Percentiles rank a stretch among this genome's conserved stretches.
phyloP scores from a whole-genome alignment of 768 basidiomycete species.

The Grammothele lineata region DNA sequence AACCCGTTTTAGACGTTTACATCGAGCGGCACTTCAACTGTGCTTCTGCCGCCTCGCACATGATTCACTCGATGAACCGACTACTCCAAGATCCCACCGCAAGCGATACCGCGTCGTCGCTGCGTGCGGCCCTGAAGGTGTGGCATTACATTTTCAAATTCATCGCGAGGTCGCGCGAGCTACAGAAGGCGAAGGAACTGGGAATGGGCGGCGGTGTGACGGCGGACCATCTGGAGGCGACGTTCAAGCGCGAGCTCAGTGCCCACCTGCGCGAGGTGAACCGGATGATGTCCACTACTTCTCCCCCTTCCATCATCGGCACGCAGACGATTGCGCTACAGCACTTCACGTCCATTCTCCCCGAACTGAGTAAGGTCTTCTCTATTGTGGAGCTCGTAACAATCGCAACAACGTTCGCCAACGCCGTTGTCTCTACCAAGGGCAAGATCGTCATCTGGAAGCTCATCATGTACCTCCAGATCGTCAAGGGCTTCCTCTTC shows the following conservation, averaged over 20 bases:
- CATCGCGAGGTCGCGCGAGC: constrained; percentile 82
- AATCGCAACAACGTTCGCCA: constrained; percentile 83
- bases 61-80: constrained; percentile 84
- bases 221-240: constrained; percentile 77
- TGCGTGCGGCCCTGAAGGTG: constrained; percentile 90
- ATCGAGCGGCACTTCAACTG: constrained; percentile 87
- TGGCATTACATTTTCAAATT: constrained; percentile 98
- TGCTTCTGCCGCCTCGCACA: constrained; percentile 74
- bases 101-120: constrained; percentile 65
- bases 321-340: constrained; percentile 93
- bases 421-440: constrained; percentile 69
- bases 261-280: constrained; percentile 79
- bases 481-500: constrained; percentile 86
- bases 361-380: constrained; percentile 81
- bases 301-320: constrained; percentile 87
- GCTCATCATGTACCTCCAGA: constrained; percentile 88
- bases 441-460: constrained; percentile 93
- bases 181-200: constrained; percentile 79
- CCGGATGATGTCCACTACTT: constrained; percentile 77
- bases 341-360: constrained; percentile 89
- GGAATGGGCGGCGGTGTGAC: constrained; percentile 79
- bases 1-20: constrained; percentile 89
- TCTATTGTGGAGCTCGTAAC: constrained; percentile 79
- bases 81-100: constrained; percentile 72
- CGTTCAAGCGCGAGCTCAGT: constrained; percentile 80